These are phyloP conservation scores for Petasospora rhodanensis DNA, from an alignment of 1,139 yeast species.

Conservation along the genomic window DNA sequence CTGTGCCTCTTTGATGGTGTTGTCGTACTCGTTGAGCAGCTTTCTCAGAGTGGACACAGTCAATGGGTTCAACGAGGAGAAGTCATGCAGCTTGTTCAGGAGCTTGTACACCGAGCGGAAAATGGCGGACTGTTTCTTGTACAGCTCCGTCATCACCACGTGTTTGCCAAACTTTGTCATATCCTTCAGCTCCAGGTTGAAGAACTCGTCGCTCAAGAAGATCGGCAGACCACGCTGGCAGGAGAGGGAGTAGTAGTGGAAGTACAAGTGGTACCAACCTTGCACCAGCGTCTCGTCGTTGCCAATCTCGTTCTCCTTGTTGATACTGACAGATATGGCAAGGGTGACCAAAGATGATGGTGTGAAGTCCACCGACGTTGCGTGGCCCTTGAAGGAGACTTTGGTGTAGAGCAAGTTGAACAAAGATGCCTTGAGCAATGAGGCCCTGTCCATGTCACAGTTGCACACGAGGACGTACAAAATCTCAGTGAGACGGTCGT, in stretches of 20 bases:
- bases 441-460: slow-evolving; percentile 6
- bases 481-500: slow-evolving; percentile 16
- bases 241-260: slow-evolving; percentile 12
- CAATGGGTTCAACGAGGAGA: slow-evolving; percentile 7
- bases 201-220: slow-evolving; percentile 15
- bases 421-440: slow-evolving; percentile 12
- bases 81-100: slow-evolving; percentile 13
- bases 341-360: slow-evolving; percentile 7
- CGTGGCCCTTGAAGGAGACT: slow-evolving; percentile 13
- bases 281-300: slow-evolving; percentile 10
- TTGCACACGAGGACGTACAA: slow-evolving; percentile 10
- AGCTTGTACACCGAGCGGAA: slow-evolving; percentile 12
- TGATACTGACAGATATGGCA: slow-evolving; percentile 16
- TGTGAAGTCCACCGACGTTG: slow-evolving; percentile 7
- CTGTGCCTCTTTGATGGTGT: slow-evolving; percentile 4
- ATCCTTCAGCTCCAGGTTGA: slow-evolving; percentile 13
- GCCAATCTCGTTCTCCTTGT: slow-evolving; percentile 11
- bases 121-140: slow-evolving; percentile 10
- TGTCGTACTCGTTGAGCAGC: slow-evolving; percentile 14
- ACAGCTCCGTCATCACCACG: too few relatives aligned
- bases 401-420: slow-evolving; percentile 10
- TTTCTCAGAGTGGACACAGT: slow-evolving; percentile 11
- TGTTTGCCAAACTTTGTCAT: too few relatives aligned
- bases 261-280: slow-evolving; percentile 18
- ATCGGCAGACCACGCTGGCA: slow-evolving; percentile 19